Base-by-base conservation (phyloP, 495 filamentous ascomycete genomes). In the Platismatia glauca region DNA sequence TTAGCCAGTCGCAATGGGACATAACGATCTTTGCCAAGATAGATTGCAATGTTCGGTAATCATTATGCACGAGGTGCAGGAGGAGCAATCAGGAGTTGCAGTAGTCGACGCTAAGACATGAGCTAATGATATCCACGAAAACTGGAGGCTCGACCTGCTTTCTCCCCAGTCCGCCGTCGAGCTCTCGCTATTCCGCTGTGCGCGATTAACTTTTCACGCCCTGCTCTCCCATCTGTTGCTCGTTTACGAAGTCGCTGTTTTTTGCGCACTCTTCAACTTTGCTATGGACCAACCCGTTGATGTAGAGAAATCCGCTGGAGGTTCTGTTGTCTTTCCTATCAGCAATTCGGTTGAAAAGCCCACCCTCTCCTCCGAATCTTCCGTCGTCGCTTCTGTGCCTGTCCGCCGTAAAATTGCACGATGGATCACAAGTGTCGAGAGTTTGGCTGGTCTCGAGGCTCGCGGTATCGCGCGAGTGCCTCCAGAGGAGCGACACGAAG, bases 381-480 rank as follows among this genome's bases (percentile, higher is more conserved):
- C 20, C 7, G 52, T 39, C 44, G 31, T 29, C 41, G 55, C 53
- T 13, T 66, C 64, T 37, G 39, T 38, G 18, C 41, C 62, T 43
- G 59, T 69, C 13, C 65, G 48, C 16, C 38, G 22, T 13, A 69
- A n/a, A 37, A 34, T 77, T 33, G 57, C 58, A 53, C 57, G 63
- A 22, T 61, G 70, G 38, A 75, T 74, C 58, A 61, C 64, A 15
- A 59, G 58, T 59, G 67, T 76, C 50, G 73, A 79, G 57, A 64
- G 60, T 18, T 68, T 83, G 48, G 73, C 78, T 35, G 77, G 77
- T 52, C 75, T 89, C 37, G 89, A 92, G 67, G 77, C 80, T 11
- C 81, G 86, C 24, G 87, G 88, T 6, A 89, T 91, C 64, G 79
- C 82, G 60, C 84, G 85, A 0, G 83, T 92, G 6, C 75, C 81